Evolutionary conservation across 1,284 basidiomycete species (phyloP).

Genomic region (Taiwanofungus camphoratus): DNA sequence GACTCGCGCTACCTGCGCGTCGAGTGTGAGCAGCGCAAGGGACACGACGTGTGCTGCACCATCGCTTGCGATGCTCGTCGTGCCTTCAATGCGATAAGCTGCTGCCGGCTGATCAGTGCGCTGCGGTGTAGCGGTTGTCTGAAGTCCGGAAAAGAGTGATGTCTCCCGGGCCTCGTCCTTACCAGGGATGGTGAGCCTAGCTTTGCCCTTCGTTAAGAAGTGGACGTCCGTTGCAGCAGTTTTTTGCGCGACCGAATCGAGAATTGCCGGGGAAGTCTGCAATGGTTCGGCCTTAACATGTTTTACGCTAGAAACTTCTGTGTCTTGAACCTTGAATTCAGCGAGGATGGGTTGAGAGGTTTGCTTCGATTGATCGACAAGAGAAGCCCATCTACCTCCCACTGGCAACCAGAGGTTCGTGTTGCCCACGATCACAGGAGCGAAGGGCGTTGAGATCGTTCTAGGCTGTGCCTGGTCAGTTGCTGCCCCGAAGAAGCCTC

Average conservation of each 20-base stretch:
- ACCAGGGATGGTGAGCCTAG: background rate
- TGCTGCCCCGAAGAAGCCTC: too few relatives aligned
- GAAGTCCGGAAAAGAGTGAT: background rate
- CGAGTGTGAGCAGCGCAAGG: slow-evolving; percentile 43
- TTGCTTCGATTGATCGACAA: too few relatives aligned
- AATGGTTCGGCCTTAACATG: background rate
- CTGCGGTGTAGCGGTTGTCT: slow-evolving; percentile 21
- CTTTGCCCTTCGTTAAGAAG: background rate
- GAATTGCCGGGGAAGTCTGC: background rate
- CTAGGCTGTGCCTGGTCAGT: too few relatives aligned
- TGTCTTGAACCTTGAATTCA: too few relatives aligned
- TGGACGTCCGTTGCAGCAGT: background rate
- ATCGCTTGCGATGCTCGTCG: slow-evolving; percentile 46
- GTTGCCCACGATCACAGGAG: too few relatives aligned
- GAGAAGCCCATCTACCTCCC: too few relatives aligned
- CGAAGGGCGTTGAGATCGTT: too few relatives aligned
- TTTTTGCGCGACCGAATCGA: background rate
- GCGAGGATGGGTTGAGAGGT: too few relatives aligned
- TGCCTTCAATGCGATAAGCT: slow-evolving; percentile 43
- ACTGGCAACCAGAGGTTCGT: too few relatives aligned
- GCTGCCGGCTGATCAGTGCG: slow-evolving; percentile 34
- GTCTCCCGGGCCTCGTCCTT: background rate
- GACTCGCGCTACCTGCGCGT: slow-evolving; percentile 41
- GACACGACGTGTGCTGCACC: slow-evolving; percentile 48
- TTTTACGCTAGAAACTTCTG: too few relatives aligned